Percentiles rank a stretch among this genome's conserved stretches.
Conservation (phyloP, 2,329 filamentous ascomycete genomes). For the Hypoxylon sp. region DNA sequence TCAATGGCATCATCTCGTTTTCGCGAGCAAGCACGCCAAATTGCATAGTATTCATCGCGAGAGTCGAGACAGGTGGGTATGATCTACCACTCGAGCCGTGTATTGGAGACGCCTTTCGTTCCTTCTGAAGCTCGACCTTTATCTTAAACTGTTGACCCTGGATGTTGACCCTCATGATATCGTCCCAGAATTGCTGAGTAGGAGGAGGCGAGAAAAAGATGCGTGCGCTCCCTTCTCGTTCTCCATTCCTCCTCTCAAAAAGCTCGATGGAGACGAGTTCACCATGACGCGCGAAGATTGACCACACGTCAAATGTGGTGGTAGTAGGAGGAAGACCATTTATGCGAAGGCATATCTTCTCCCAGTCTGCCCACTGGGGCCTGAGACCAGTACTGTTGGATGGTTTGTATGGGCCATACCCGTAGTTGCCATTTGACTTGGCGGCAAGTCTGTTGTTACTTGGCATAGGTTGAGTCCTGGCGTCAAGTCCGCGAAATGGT, state of each 20-base stretch:
- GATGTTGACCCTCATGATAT: constrained; percentile 35
- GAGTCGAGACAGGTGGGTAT: constrained; percentile 34
- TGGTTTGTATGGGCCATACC: neutral
- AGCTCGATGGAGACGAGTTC: constrained; percentile 44
- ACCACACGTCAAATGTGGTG: constrained; percentile 42
- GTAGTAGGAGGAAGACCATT: constrained; percentile 26
- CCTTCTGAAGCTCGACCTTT: constrained; percentile 24
- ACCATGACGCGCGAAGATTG: constrained; percentile 40
- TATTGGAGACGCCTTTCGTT: constrained; percentile 4
- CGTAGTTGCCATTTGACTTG: constrained; percentile 2
- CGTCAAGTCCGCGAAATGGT: neutral
- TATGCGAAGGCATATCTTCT: constrained; percentile 40
- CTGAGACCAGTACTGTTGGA: constrained; percentile 26
- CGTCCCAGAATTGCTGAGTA: constrained; percentile 38
- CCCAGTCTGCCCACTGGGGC: constrained; percentile 47
- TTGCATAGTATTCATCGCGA: constrained; percentile 42
- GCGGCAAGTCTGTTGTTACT: neutral
- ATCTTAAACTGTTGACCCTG: constrained; percentile 28
- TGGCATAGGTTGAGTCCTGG: neutral
- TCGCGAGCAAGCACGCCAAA: constrained; percentile 54
- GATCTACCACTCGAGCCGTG: constrained; percentile 28
- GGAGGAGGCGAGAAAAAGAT: constrained; percentile 48
- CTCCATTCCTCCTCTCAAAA: constrained; percentile 25
- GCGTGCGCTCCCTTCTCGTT: constrained; percentile 25
- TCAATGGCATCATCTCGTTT: constrained; percentile 72